Conservation (phyloP, 768 basidiomycete species). For the Leccinum broughii region DNA sequence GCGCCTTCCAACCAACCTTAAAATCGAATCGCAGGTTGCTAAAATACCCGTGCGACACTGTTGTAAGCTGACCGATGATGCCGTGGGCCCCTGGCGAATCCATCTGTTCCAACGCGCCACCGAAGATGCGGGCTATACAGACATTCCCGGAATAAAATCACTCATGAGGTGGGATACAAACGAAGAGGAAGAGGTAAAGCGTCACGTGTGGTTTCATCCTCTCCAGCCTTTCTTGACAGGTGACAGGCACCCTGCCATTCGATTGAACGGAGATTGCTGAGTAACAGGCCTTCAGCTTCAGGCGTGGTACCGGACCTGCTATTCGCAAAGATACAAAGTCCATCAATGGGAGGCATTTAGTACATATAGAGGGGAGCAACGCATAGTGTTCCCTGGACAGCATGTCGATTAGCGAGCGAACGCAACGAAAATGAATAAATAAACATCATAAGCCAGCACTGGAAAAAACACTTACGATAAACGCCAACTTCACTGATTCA, state of each 20-base stretch:
- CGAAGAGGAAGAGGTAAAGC: conserved; percentile 20
- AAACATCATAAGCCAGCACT: background rate
- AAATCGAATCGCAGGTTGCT: conserved; percentile 16
- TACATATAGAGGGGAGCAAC: conserved; percentile 25
- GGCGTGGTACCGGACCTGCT: conserved; percentile 23
- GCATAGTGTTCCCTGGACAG: conserved; percentile 16
- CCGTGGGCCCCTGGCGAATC: conserved; percentile 18
- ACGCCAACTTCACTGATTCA: conserved; percentile 28
- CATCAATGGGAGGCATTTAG: conserved; percentile 23
- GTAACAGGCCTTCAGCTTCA: conserved; percentile 12
- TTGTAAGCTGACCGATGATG: conserved; percentile 12
- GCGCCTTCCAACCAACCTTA: conserved; percentile 19
- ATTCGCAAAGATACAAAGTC: conserved; percentile 27
- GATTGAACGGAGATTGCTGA: conserved; percentile 10
- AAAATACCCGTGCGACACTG: conserved; percentile 3
- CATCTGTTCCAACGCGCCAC: conserved; percentile 14
- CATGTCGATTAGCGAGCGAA: conserved; percentile 12
- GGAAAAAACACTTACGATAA: conserved; percentile 9
- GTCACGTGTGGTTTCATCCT: conserved; percentile 26
- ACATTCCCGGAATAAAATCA: conserved; percentile 18
- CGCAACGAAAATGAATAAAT: background rate
- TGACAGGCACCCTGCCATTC: conserved; percentile 12
- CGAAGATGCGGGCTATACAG: conserved; percentile 20
- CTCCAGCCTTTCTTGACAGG: conserved; percentile 16
- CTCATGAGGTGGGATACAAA: conserved; percentile 21